Conservation (phyloP, 1,284 basidiomycete genomes). For the Leucoagaricus sp. region DNA sequence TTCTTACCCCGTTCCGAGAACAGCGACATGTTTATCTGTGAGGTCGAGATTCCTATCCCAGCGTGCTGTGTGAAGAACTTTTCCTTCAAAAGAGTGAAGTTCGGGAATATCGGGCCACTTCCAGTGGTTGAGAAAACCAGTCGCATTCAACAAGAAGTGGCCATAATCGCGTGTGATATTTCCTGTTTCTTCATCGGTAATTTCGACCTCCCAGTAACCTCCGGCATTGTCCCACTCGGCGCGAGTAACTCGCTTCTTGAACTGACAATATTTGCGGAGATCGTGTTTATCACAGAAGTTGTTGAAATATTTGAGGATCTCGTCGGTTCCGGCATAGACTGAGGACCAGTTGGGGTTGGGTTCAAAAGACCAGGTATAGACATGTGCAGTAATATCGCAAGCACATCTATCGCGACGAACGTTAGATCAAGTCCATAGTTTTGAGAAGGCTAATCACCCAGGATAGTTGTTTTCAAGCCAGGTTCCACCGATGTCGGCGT, state of each 20-base stretch:
- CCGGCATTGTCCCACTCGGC: conserved; percentile 32
- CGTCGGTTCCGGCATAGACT: conserved; percentile 29
- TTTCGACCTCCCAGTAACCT: conserved; percentile 29
- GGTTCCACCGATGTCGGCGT: conserved; percentile 26
- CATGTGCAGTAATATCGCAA: conserved; percentile 32
- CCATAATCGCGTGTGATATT: conserved; percentile 26
- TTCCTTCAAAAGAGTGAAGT: conserved; percentile 41
- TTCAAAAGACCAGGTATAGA: conserved; percentile 32
- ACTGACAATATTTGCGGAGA: conserved; percentile 31
- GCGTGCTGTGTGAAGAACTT: conserved; percentile 46
- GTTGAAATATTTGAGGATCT: conserved; percentile 31
- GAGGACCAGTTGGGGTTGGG: conserved; percentile 30
- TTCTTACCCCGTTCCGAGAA: conserved; percentile 50
- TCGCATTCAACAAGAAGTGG: conserved; percentile 34
- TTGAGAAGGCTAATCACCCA: conserved; percentile 15
- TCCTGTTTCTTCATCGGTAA: conserved; percentile 24
- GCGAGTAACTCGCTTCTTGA: conserved; percentile 28
- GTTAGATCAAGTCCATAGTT: too few relatives aligned
- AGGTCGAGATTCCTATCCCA: conserved; percentile 45
- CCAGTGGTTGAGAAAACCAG: conserved; percentile 35
- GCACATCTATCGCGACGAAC: conserved; percentile 27
- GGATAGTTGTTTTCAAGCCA: conserved; percentile 36
- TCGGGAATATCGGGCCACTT: conserved; percentile 43
- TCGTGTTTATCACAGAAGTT: conserved; percentile 29
- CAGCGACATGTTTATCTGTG: conserved; percentile 42